Percentiles rank a stretch among this genome's conserved stretches.
Evolutionary conservation across 257 asterid genomes (phyloP).

Genomic region (Ilex aquifolium): DNA sequence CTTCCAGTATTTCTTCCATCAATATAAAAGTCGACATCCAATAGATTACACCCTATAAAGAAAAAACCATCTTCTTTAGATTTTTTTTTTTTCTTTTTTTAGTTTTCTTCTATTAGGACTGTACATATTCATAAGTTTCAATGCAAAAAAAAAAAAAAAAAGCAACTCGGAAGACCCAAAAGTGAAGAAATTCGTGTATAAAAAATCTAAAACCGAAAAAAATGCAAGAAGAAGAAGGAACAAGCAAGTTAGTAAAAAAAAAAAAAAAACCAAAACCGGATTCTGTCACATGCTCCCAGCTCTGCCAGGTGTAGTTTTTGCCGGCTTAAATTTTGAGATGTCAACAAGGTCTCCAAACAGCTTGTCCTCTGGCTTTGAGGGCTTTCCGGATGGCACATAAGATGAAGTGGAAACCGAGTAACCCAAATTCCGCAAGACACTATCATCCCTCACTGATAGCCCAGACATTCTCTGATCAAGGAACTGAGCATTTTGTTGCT

Average conservation of each 20-base stretch:
- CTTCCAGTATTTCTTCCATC: too few relatives aligned
- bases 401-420: slow-evolving; percentile 37
- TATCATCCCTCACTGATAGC: slow-evolving; percentile 64
- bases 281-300: slow-evolving; percentile 42
- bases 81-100: too few relatives aligned
- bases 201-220: background rate
- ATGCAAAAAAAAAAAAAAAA: too few relatives aligned
- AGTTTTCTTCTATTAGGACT: too few relatives aligned
- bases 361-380: slow-evolving; percentile 75
- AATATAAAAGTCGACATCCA: too few relatives aligned
- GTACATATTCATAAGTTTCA: too few relatives aligned
- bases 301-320: slow-evolving; percentile 37
- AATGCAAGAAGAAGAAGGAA: slow-evolving; percentile 4
- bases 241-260: slow-evolving; percentile 4
- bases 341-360: slow-evolving; percentile 79
- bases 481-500: slow-evolving; percentile 56
- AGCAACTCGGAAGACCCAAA: too few relatives aligned
- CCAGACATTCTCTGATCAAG: slow-evolving; percentile 66
- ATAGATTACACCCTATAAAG: too few relatives aligned
- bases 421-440: slow-evolving; percentile 26
- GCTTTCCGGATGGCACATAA: slow-evolving; percentile 51
- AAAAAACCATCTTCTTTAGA: too few relatives aligned
- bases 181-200: background rate
- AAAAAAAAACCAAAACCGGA: background rate
- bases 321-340: slow-evolving; percentile 48